Evolutionary conservation across 2,329 filamentous ascomycete species (phyloP), one percentile per base, ranked within the genome.

Genomic region (Periconia digitata): DNA sequence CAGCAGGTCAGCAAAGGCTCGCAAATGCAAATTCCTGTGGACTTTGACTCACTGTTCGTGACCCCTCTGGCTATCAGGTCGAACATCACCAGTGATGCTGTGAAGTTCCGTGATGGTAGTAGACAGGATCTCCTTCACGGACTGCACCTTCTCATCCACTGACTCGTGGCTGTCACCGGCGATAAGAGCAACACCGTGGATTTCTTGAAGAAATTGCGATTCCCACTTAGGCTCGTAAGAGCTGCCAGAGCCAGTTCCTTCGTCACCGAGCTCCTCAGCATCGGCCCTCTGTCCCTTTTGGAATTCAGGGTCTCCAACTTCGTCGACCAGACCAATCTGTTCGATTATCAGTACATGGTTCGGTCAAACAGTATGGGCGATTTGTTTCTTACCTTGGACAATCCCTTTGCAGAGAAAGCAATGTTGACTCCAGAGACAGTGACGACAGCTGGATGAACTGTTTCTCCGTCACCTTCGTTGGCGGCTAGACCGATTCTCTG

Each of bases 351-450:
- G 12, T 44, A 27, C 27, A 36, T 24, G n/a, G 24, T 3, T 38
- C 20, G n/a, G 13, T 34, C n/a, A 8, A 17, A 37, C 4, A 32
- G 27, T 17, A 37, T n/a, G 24, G 13, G 2, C 12, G n/a, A 27
- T 16, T 16, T 35, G 12, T 3, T 2, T 22, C 49, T 27, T 23
- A 52, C 49, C 18, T 44, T 45, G 3, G 23, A 15, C 10, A 52
- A 38, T 3, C 49, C 49, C 16, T 48, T 52, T 23, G 46, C 45
- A n/a, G 49, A 52, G 24, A 52, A 52, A 13, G 49, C 49, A 40
- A 52, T 52, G 35, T 52, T 52, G n/a, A 52, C 49, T 13, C 49
- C 49, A 2, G 18, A 34, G 2, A 49, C 43, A 37, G 41, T 20
- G 10, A 52, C 18, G 3, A 43, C 22, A 43, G 36, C 46, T 2